phyloP scores from a whole-genome alignment of 805 yeast genomes.

The Candida multigemmis region DNA sequence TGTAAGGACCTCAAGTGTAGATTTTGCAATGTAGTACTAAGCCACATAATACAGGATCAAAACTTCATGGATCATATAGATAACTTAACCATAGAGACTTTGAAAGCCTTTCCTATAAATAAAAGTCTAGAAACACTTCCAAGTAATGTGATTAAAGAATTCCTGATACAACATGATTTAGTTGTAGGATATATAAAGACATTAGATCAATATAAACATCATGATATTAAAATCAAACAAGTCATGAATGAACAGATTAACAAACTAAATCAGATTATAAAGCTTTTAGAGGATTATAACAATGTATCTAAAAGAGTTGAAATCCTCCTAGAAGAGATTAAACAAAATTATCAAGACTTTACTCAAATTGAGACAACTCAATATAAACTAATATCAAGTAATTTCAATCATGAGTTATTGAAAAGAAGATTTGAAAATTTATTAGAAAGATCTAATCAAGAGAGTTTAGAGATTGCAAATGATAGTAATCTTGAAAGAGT shows the following conservation, averaged over 20 bases:
- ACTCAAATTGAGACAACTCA: constrained; percentile 24
- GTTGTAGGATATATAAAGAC: constrained; percentile 21
- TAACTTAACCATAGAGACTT: too few species aligned
- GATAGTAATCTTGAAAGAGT: constrained; percentile 6
- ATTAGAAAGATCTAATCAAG: constrained; percentile 12
- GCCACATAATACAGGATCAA: too few species aligned
- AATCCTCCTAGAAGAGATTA: constrained; percentile 13
- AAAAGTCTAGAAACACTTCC: too few species aligned
- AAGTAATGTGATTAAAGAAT: too few species aligned
- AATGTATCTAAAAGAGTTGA: constrained; percentile 11
- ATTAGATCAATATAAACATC: constrained; percentile 10
- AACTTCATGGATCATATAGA: too few species aligned
- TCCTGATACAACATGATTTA: too few species aligned
- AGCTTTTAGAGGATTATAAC: constrained; percentile 11
- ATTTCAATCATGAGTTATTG: constrained; percentile 23
- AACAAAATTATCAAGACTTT: constrained; percentile 20
- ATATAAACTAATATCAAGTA: constrained; percentile 28
- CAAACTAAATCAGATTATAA: constrained; percentile 12
- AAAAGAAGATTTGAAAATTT: constrained; percentile 16
- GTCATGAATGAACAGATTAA: constrained; percentile 8
- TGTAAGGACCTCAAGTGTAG: background rate
- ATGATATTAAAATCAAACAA: constrained; percentile 5
- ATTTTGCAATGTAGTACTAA: too few species aligned
- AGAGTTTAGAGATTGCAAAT: constrained; percentile 10
- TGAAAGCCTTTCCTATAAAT: too few species aligned